Conservation (phyloP, 768 basidiomycete genomes). For the Mrakia frigida region DNA sequence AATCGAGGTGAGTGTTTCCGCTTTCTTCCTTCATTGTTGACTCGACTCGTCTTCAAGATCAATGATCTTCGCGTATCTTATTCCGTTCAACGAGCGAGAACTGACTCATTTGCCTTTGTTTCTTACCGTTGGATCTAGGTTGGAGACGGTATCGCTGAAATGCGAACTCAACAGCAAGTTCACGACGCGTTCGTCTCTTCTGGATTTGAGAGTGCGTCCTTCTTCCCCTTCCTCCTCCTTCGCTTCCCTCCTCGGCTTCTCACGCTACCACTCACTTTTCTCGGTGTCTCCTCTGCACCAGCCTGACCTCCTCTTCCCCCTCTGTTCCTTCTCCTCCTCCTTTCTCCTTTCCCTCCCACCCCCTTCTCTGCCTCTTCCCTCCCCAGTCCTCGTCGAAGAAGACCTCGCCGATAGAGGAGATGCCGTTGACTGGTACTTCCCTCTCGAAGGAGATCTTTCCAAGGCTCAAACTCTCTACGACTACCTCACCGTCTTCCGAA, state of each 20-base stretch:
- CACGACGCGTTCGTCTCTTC: conserved; percentile 73
- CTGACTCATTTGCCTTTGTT: too few relatives aligned
- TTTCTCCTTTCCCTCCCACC: background rate
- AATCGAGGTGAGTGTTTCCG: conserved; percentile 46
- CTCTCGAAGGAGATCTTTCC: conserved; percentile 82
- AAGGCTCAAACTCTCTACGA: conserved; percentile 96
- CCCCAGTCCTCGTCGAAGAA: conserved; percentile 19
- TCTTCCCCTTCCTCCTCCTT: background rate
- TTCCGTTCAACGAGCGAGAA: too few relatives aligned
- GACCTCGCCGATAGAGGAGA: conserved; percentile 34
- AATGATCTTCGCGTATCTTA: too few relatives aligned
- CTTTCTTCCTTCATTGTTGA: too few relatives aligned
- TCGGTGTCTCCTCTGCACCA: too few relatives aligned
- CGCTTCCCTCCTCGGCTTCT: background rate
- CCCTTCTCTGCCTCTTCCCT: too few relatives aligned
- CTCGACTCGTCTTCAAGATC: too few relatives aligned
- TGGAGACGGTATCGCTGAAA: conserved; percentile 96
- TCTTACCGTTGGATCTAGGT: conserved; percentile 39
- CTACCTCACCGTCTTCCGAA: conserved; percentile 56
- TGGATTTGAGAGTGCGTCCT: conserved; percentile 67
- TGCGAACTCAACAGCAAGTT: conserved; percentile 69
- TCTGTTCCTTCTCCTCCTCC: too few relatives aligned
- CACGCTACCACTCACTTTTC: background rate
- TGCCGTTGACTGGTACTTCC: conserved; percentile 81
- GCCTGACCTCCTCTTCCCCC: background rate